Percentiles rank a stretch among this genome's conserved stretches.
phyloP scores from a whole-genome alignment of 345 rosid genomes.

The Geranium rotundifolium region DNA sequence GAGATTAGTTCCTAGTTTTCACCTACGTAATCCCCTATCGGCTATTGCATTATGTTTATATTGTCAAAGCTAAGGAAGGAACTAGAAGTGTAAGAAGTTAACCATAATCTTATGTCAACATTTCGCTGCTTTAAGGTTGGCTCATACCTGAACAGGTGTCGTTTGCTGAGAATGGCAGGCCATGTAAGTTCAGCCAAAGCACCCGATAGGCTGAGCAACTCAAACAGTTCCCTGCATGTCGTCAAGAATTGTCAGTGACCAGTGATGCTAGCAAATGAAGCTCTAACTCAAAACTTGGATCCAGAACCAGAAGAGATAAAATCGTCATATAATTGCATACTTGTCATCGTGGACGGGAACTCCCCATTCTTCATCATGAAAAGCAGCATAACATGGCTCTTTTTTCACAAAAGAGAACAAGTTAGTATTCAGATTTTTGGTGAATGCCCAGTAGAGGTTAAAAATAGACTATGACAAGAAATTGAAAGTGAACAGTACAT shows the following conservation, averaged over 20 bases:
- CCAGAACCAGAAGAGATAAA: background rate
- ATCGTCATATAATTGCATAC: slow-evolving; percentile 26
- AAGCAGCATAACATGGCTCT: slow-evolving; percentile 53
- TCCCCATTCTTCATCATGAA: slow-evolving; percentile 97
- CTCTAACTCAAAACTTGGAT: background rate
- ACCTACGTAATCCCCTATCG: too few species aligned
- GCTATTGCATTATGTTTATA: too few species aligned
- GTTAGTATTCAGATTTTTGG: slow-evolving; percentile 9
- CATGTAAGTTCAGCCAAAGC: slow-evolving; percentile 81
- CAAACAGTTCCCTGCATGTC: slow-evolving; percentile 61
- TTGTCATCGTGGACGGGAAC: slow-evolving; percentile 67
- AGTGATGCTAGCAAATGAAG: background rate
- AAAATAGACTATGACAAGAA: background rate
- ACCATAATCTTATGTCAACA: background rate
- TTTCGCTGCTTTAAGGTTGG: background rate
- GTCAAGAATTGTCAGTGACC: slow-evolving; percentile 7
- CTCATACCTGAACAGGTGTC: slow-evolving; percentile 64
- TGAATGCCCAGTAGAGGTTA: background rate
- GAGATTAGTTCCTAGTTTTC: too few species aligned
- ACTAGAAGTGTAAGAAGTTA: background rate
- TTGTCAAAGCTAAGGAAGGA: too few species aligned
- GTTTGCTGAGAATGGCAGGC: slow-evolving; percentile 66
- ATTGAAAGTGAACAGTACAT: background rate
- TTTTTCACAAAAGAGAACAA: slow-evolving; percentile 5
- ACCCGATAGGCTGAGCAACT: slow-evolving; percentile 68